A percentile compares a stretch with the other conserved stretches of the same genome.
Evolutionary conservation across 495 filamentous ascomycete species (phyloP).

Genomic region (Penicillium alfredii): DNA sequence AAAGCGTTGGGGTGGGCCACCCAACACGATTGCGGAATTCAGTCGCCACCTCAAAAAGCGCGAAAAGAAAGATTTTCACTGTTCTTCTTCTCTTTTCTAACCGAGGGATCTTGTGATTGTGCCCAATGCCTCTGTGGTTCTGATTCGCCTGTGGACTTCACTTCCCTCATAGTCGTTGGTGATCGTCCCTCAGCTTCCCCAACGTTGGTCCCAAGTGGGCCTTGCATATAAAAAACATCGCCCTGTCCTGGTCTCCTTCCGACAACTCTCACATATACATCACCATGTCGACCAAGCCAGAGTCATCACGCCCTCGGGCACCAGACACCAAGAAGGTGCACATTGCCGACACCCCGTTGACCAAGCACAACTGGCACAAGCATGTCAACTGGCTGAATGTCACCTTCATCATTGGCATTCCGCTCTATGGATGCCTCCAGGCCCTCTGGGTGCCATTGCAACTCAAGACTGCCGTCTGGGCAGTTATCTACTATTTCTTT

Average conservation of each 20-base stretch:
- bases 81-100: slow-evolving; percentile 5
- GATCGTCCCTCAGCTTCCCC: slow-evolving; percentile 20
- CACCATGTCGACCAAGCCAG: slow-evolving; percentile 39
- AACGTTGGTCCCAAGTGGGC: slow-evolving; percentile 29
- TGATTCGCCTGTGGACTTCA: slow-evolving; percentile 11
- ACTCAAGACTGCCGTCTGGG: slow-evolving; percentile 70
- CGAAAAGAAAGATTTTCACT: slow-evolving; percentile 2
- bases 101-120: slow-evolving; percentile 37
- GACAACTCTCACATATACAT: not conserved
- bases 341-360: slow-evolving; percentile 62
- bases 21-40: no score
- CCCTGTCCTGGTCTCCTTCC: slow-evolving; percentile 6
- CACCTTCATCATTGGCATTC: slow-evolving; percentile 78
- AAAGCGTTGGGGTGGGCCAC: slow-evolving; percentile 26
- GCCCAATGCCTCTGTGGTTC: slow-evolving; percentile 5
- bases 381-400: slow-evolving; percentile 97
- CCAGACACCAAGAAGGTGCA: slow-evolving; percentile 50
- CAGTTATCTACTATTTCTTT: slow-evolving; percentile 85
- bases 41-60: slow-evolving; percentile 16
- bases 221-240: slow-evolving; percentile 22
- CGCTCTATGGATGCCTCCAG: slow-evolving; percentile 66
- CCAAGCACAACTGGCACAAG: slow-evolving; percentile 85
- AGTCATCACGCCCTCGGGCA: slow-evolving; percentile 31
- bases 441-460: slow-evolving; percentile 78
- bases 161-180: slow-evolving; percentile 23